phyloP scores from a whole-genome alignment of 371 early-diverging fungal genomes.

The Vittaforma corneae region DNA sequence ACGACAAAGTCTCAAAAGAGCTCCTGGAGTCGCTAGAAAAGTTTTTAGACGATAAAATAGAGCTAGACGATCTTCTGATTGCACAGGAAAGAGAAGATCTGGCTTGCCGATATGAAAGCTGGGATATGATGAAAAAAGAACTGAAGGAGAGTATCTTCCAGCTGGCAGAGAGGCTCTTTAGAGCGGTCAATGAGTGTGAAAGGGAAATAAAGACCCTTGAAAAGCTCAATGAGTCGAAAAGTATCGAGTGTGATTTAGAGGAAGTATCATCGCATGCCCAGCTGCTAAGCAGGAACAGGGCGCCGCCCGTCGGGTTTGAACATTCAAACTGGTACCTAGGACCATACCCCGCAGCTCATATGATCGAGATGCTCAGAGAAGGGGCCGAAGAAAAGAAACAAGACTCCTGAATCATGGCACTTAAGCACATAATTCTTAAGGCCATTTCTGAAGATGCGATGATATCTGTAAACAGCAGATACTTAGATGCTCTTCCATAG shows the following conservation, averaged over 20 bases:
- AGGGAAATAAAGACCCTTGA: background rate
- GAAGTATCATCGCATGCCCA: background rate
- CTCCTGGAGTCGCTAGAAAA: background rate
- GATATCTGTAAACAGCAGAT: no score
- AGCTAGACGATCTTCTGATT: background rate
- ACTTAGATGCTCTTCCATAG: no score
- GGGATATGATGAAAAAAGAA: background rate
- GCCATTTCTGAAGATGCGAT: no score
- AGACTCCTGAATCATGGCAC: no score
- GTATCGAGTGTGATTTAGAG: background rate
- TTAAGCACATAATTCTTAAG: no score
- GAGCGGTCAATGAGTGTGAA: background rate
- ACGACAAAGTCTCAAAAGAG: background rate
- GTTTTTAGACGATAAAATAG: background rate
- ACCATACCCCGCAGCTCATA: background rate
- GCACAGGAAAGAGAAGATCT: background rate
- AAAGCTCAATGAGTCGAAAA: background rate
- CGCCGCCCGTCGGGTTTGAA: background rate
- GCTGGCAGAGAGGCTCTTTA: background rate
- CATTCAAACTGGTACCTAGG: conserved; percentile 3
- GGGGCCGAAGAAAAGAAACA: background rate
- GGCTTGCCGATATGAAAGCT: background rate
- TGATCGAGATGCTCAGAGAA: conserved; percentile 6
- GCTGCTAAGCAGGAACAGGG: conserved; percentile 1
- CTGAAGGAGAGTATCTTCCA: background rate